Percentiles rank a stretch among this genome's conserved stretches.
phyloP scores from a whole-genome alignment of 108 stramenopile genomes.

The Chaetoceros tenuissimus region DNA sequence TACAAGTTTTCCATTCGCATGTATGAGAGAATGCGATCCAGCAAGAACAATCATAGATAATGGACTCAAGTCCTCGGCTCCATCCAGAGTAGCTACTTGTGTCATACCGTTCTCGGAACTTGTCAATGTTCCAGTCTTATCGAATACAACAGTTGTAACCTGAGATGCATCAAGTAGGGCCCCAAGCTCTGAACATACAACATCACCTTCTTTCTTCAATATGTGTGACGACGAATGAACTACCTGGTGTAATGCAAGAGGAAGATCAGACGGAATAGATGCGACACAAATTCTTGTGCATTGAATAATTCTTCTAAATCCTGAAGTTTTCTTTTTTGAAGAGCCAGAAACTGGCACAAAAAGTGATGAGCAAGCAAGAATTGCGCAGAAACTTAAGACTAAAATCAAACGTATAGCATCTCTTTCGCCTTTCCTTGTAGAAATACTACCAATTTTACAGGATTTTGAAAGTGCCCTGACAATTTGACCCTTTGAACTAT shows the following conservation, averaged over 20 bases:
- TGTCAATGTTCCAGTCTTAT: conserved; percentile 89
- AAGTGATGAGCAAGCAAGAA: conserved; percentile 29
- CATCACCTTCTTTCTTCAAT: conserved; percentile 39
- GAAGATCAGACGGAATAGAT: conserved; percentile 55
- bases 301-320: conserved; percentile 44
- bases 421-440: conserved; percentile 27
- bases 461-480: conserved; percentile 40
- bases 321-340: conserved; percentile 13
- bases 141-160: conserved; percentile 63
- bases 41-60: conserved; percentile 47
- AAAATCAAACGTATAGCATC: conserved; percentile 44
- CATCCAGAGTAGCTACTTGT: conserved; percentile 15
- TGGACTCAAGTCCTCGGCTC: background rate
- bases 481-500: conserved; percentile 78
- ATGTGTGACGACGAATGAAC: conserved; percentile 30
- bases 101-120: conserved; percentile 44
- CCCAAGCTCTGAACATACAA: conserved; percentile 52
- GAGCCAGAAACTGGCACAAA: conserved; percentile 11
- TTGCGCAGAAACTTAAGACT: conserved; percentile 27
- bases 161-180: conserved; percentile 40
- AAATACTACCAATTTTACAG: conserved; percentile 31
- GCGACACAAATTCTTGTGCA: conserved; percentile 47
- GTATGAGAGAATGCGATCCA: conserved; percentile 51
- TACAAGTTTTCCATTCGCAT: conserved; percentile 12
- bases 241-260: conserved; percentile 26